phyloP scores from a whole-genome alignment of 495 filamentous ascomycete species.

The Oidiodendron maius region DNA sequence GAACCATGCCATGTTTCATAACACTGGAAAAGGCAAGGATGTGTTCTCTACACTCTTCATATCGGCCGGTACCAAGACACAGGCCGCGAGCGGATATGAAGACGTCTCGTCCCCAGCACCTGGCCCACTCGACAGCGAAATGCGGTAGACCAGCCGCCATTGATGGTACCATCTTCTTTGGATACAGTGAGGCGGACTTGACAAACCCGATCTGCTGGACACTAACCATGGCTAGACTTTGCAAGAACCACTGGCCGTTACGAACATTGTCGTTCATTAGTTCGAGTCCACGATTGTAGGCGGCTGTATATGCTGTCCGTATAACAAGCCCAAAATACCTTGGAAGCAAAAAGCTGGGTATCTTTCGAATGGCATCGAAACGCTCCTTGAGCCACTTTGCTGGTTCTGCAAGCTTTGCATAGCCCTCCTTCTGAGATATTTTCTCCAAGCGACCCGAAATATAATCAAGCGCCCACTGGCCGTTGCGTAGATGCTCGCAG shows the following conservation, averaged over 20 bases:
- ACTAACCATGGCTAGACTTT: slow-evolving; percentile 83
- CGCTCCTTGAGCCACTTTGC: slow-evolving; percentile 75
- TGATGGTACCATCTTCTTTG: slow-evolving; percentile 73
- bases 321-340: slow-evolving; percentile 89
- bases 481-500: slow-evolving; percentile 85
- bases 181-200: slow-evolving; percentile 85
- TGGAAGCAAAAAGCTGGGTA: slow-evolving; percentile 87
- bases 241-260: slow-evolving; percentile 76
- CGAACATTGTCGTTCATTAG: slow-evolving; percentile 73
- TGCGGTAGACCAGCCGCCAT: slow-evolving; percentile 93
- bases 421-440: slow-evolving; percentile 53
- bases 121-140: slow-evolving; percentile 88
- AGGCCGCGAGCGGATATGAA: slow-evolving; percentile 94
- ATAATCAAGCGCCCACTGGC: slow-evolving; percentile 94
- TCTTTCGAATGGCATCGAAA: slow-evolving; percentile 72
- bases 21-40: slow-evolving; percentile 95
- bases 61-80: slow-evolving; percentile 82
- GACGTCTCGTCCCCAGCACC: slow-evolving; percentile 95
- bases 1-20: slow-evolving; percentile 97
- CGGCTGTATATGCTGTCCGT: slow-evolving; percentile 78
- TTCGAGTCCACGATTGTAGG: slow-evolving; percentile 68
- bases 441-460: slow-evolving; percentile 72
- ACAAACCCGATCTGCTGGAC: slow-evolving; percentile 83
- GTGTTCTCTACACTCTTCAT: slow-evolving; percentile 83
- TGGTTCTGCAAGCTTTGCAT: slow-evolving; percentile 52